phyloP scores from a whole-genome alignment of 306 rosid species.

The Comarum palustre region DNA sequence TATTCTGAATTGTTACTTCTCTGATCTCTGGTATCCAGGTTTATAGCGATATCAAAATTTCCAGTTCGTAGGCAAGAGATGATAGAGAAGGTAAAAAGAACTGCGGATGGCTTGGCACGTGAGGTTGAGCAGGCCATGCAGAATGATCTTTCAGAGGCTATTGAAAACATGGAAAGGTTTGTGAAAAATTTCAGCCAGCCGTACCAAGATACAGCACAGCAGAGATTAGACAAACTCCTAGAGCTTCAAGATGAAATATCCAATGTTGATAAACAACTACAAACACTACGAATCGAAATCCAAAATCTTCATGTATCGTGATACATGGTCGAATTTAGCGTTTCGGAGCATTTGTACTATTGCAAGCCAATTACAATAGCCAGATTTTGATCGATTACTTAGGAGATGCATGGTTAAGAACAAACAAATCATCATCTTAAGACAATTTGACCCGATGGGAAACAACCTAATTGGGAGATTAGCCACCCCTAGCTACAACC shows the following conservation, averaged over 20 bases:
- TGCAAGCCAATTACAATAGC: background rate
- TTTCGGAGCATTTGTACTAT: background rate
- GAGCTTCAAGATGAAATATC: slow-evolving; percentile 62
- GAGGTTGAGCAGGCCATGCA: slow-evolving; percentile 88
- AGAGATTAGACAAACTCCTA: slow-evolving; percentile 58
- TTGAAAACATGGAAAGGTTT: slow-evolving; percentile 49
- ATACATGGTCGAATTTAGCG: slow-evolving; percentile 1
- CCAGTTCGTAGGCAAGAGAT: slow-evolving; percentile 65
- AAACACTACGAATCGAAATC: slow-evolving; percentile 61
- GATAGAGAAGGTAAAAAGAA: slow-evolving; percentile 66
- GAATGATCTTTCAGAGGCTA: slow-evolving; percentile 68
- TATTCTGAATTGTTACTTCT: background rate
- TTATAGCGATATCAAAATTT: slow-evolving; percentile 62
- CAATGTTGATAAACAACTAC: slow-evolving; percentile 57
- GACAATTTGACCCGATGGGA: background rate
- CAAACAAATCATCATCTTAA: background rate
- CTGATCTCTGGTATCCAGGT: slow-evolving; percentile 37
- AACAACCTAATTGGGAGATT: background rate
- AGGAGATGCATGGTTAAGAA: background rate
- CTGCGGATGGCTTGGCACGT: slow-evolving; percentile 61
- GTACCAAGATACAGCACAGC: slow-evolving; percentile 67
- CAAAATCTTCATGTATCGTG: slow-evolving; percentile 80
- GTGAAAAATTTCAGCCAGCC: slow-evolving; percentile 60
- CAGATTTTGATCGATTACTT: background rate
- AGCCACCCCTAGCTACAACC: background rate